Base-by-base conservation (phyloP, 768 basidiomycete genomes). In the Podaxis sp. region DNA sequence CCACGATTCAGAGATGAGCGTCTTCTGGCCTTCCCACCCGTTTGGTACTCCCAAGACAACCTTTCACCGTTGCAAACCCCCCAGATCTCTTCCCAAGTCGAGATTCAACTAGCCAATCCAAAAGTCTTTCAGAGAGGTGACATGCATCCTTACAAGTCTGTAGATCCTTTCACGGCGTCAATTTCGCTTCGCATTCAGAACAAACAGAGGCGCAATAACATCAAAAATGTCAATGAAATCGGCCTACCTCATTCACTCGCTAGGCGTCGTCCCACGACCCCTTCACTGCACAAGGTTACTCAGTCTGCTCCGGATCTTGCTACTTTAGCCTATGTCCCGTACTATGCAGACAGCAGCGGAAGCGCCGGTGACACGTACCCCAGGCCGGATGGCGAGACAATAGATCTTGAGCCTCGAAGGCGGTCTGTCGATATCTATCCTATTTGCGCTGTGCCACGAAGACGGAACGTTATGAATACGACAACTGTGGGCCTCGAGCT, bases 101-200 rank as follows among this genome's bases (percentile, higher is more conserved):
- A 37, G 7, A 24, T 22, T 12, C 0, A 11, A 12, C 33, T 40
- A 11, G 38, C 15, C 11, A 6, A 40, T 4, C 12, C 19, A 38
- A 36, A 55, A 22, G 11, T 8, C 13, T 33, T 5, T 9, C 54
- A 13, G 8, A 19, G 15, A 4, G 17, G 6, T n/a, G 54, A 27
- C 33, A 27, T 29, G 25, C 56, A 57, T 29, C 56, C 56, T 6
- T 57, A 57, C 29, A 4, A 49, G 19, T 24, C 56, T 33, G 15
- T 57, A 0, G 56, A 57, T 49, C 56, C 56, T 15, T 57, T 57
- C 25, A 36, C 56, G 6, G 46, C 56, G 15, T 57, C 56, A 7
- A 47, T 57, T 27, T 47, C 41, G 2, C 46, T 29, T 9, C 41
- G 27, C 4, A 33, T 33, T 33, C 7, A 36, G 29, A 46, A 46